Evolutionary conservation across 345 rosid species (phyloP).

Genomic region (Pseudoturritis turrita): DNA sequence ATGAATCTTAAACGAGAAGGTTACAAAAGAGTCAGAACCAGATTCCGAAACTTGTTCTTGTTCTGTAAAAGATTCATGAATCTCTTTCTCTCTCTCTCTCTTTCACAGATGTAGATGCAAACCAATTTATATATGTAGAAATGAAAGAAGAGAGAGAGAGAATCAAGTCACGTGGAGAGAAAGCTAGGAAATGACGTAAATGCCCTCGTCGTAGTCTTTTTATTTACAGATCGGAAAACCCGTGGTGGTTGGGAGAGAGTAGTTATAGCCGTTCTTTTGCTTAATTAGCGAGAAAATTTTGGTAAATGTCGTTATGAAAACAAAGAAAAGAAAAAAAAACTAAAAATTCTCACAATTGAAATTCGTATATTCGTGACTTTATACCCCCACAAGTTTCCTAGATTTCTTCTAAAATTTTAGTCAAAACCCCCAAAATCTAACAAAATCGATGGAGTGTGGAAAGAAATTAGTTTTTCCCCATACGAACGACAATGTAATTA

Average conservation of each 20-base stretch:
- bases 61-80: slow-evolving; percentile 32
- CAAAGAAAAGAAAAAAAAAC: no score
- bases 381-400: slow-evolving; percentile 7
- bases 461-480: neutral
- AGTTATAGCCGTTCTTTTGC: slow-evolving; percentile 19
- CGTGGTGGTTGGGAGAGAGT: slow-evolving; percentile 32
- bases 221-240: slow-evolving; percentile 12
- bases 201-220: slow-evolving; percentile 4
- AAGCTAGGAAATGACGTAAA: neutral
- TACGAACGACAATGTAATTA: neutral
- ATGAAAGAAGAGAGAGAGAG: slow-evolving; percentile 12
- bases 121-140: neutral
- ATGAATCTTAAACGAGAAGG: slow-evolving; percentile 18
- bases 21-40: slow-evolving; percentile 22
- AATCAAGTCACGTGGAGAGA: slow-evolving; percentile 28
- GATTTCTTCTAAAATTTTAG: neutral
- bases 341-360: neutral
- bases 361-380: neutral
- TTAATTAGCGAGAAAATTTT: slow-evolving; percentile 4
- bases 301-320: slow-evolving; percentile 30
- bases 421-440: slow-evolving; percentile 10
- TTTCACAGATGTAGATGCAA: slow-evolving; percentile 17
- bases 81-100: slow-evolving; percentile 11
- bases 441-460: slow-evolving; percentile 11
- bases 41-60: slow-evolving; percentile 24